phyloP scores from a whole-genome alignment of 306 rosid species.

The Inga oerstediana region DNA sequence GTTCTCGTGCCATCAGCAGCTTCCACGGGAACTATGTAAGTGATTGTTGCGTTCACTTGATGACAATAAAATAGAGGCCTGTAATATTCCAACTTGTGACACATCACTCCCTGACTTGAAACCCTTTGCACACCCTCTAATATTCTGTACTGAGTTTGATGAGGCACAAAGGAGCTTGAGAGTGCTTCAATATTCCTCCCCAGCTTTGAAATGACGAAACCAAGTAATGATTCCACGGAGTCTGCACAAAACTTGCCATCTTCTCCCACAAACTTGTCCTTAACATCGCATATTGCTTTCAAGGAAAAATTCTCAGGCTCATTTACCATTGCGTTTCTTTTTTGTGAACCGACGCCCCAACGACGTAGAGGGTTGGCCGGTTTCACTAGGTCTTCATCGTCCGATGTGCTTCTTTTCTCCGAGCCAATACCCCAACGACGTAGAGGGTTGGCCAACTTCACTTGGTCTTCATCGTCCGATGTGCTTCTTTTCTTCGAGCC shows the following conservation, averaged over 20 bases:
- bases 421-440: no score
- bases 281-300: not conserved
- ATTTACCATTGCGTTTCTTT: not conserved
- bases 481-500: no score
- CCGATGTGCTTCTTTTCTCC: no score
- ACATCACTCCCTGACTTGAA: not conserved
- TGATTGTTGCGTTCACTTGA: not conserved
- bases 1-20: not conserved
- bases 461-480: no score
- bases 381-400: not conserved
- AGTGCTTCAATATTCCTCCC: not conserved
- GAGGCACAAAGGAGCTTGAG: not conserved
- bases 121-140: constrained; percentile 32
- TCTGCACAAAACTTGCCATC: not conserved
- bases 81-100: not conserved
- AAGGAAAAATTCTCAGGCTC: not conserved
- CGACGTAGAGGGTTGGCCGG: not conserved
- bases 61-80: not conserved
- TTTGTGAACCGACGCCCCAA: not conserved
- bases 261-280: not conserved
- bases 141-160: not conserved
- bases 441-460: no score
- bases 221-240: not conserved
- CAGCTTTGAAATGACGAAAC: not conserved
- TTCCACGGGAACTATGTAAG: not conserved